phyloP scores from a whole-genome alignment of 495 filamentous ascomycete genomes.

The Acidiella bohemica region DNA sequence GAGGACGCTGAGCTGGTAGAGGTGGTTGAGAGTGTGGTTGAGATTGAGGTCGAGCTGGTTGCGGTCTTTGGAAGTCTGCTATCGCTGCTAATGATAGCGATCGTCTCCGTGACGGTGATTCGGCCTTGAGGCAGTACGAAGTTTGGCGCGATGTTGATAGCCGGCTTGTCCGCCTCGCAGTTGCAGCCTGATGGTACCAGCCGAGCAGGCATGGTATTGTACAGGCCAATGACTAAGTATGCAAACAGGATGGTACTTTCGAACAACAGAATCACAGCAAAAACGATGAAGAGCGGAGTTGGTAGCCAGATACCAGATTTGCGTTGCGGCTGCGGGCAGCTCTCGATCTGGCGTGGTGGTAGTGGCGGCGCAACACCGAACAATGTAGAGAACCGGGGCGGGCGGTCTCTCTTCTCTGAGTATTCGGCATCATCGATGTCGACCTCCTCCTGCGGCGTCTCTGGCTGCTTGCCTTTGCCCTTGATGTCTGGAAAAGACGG shows the following conservation, averaged over 20 bases:
- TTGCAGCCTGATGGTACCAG: constrained; percentile 5
- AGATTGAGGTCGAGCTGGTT: not conserved
- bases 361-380: constrained; percentile 5
- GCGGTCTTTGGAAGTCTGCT: too few relatives aligned
- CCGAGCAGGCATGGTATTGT: constrained; percentile 13
- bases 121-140: constrained; percentile 13
- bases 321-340: constrained; percentile 4
- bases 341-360: constrained; percentile 2
- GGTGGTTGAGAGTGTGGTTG: constrained; percentile 2
- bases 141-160: constrained; percentile 17
- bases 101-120: not conserved
- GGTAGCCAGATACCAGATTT: constrained; percentile 14
- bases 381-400: constrained; percentile 18
- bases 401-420: constrained; percentile 10
- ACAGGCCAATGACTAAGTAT: constrained; percentile 18
- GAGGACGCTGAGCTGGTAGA: not conserved
- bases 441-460: not conserved
- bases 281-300: constrained; percentile 13
- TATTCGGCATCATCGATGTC: constrained; percentile 5
- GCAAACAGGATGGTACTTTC: constrained; percentile 16
- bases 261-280: constrained; percentile 14
- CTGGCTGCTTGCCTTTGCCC: too few relatives aligned
- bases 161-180: constrained; percentile 1
- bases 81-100: constrained; percentile 4
- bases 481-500: too few relatives aligned